Conservation (phyloP, 2,329 filamentous ascomycete species). For the Neoscytalidium dimidiatum region DNA sequence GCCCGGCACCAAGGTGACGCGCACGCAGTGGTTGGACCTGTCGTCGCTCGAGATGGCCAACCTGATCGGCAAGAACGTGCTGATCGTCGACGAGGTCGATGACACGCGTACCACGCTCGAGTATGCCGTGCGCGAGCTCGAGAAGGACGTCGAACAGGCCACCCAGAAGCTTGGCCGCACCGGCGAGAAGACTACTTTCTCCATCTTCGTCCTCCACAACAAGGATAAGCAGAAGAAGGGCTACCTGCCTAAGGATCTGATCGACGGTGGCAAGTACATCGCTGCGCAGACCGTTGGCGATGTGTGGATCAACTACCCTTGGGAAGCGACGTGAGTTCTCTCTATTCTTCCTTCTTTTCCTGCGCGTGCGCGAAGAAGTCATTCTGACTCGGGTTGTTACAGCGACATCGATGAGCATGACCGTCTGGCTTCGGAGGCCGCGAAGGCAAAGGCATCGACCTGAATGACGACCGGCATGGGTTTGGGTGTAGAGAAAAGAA, state of each 20-base stretch:
- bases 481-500: not conserved
- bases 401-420: constrained; percentile 93
- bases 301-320: constrained; percentile 98
- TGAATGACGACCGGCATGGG: not conserved
- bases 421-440: constrained; percentile 52
- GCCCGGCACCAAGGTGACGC: constrained; percentile 90
- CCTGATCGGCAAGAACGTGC: constrained; percentile 84
- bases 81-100: constrained; percentile 95
- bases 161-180: constrained; percentile 70
- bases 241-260: constrained; percentile 74
- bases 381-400: not conserved
- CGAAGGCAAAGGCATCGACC: not conserved
- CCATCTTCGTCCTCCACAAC: constrained; percentile 97
- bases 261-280: constrained; percentile 71
- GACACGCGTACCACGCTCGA: constrained; percentile 93
- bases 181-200: constrained; percentile 79
- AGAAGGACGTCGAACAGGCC: constrained; percentile 90
- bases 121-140: constrained; percentile 87
- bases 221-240: constrained; percentile 98
- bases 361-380: too few species aligned
- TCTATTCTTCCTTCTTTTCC: not conserved
- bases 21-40: constrained; percentile 97
- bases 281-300: constrained; percentile 89
- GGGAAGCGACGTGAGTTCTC: constrained; percentile 75
- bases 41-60: constrained; percentile 83